Evolutionary conservation across 2,329 filamentous ascomycete species (phyloP), one percentile per base, ranked within the genome.

Genomic region (Atkinsonella hypoxylon): DNA sequence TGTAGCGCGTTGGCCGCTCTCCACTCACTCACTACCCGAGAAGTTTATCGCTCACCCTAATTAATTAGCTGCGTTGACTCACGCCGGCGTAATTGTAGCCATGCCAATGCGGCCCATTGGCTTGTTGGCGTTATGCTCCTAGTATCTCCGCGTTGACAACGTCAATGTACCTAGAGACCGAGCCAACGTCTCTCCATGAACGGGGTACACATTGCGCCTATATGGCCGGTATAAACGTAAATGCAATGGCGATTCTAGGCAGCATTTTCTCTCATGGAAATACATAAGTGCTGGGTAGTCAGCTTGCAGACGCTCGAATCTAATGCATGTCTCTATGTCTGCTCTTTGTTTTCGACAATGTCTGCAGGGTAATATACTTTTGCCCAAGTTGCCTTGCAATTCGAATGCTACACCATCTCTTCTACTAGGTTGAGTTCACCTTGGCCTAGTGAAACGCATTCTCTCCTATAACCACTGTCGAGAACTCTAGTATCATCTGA

Each of bases 21-120:
- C n/a, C n/a, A 8, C n/a, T 9, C n/a, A 12, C n/a, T n/a, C 38
- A 20, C 45, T 20, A 10, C 13, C 15, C 45, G 38, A 31, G 38
- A 42, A 20, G 18, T 36, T 18, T 32, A 17, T 9, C 46, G 30
- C 39, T n/a, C 38, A 8, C 47, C 3, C 20, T 31, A n/a, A n/a
- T n/a, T n/a, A n/a, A n/a, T n/a, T n/a, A 11, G 47, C 47, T 22
- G 39, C 39, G 30, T 32, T 43, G 39, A 49, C 47, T 49, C 47
- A 49, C 47, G 26, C 40, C 47, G 46, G 22, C 18, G 32, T 45
- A 7, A 6, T 3, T 26, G 31, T 45, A 20, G 2, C 42, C 42
- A 45, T 36, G 34, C 13, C 11, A 36, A 36, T 12, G 15, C 34
- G 34, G 2, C 34, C 20, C 45, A 15, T 47, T 36, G 20, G 13